Evolutionary conservation across 2,329 filamentous ascomycete species (phyloP).

Genomic region (Colletotrichum theobromicola): DNA sequence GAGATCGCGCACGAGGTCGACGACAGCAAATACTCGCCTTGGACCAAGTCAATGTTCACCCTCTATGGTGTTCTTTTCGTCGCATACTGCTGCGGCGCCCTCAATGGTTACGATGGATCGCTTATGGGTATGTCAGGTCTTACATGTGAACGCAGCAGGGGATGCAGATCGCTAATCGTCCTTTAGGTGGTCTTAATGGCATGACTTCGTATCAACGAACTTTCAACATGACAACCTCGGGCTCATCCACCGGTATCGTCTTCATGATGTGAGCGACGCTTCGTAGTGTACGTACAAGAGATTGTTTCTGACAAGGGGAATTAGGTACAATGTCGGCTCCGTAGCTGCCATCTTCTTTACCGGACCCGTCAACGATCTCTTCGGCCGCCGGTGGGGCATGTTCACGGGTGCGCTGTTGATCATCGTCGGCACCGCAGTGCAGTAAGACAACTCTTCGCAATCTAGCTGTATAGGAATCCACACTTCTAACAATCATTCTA

Average conservation of each 20-base stretch:
- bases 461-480: no score
- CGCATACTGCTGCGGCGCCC: slow-evolving; percentile 20
- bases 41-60: slow-evolving; percentile 23
- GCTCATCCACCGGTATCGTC: slow-evolving; percentile 26
- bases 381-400: slow-evolving; percentile 48
- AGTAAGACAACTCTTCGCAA: slow-evolving; percentile 2
- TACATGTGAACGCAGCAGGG: background rate
- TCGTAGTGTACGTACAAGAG: background rate
- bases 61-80: slow-evolving; percentile 23
- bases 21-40: slow-evolving; percentile 19
- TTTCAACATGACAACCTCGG: slow-evolving; percentile 20
- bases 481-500: background rate
- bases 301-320: background rate
- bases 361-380: slow-evolving; percentile 42
- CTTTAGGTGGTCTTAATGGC: slow-evolving; percentile 24
- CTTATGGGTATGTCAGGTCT: background rate
- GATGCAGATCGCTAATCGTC: background rate
- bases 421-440: slow-evolving; percentile 44
- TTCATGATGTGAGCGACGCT: slow-evolving; percentile 39
- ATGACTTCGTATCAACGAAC: slow-evolving; percentile 28
- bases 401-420: slow-evolving; percentile 42
- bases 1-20: slow-evolving; percentile 21
- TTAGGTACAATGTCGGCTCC: slow-evolving; percentile 46
- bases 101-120: slow-evolving; percentile 18
- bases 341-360: slow-evolving; percentile 35